Conservation (phyloP, 345 rosid species). For the Stellera chamaejasme region DNA sequence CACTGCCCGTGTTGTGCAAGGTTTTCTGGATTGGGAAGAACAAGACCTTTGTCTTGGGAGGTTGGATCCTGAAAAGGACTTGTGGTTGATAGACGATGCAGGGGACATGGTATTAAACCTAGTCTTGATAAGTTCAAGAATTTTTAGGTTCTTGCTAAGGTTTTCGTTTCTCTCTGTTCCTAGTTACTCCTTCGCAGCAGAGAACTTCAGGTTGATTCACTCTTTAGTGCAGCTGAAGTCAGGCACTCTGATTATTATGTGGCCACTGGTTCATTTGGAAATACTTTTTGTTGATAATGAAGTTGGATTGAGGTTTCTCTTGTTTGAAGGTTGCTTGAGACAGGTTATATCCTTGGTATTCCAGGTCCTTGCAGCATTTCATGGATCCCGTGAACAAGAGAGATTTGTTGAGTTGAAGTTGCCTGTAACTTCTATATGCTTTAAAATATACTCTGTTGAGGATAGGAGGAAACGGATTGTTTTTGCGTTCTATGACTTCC, state of each 20-base stretch:
- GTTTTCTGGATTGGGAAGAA: slow-evolving; percentile 16
- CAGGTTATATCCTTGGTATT: slow-evolving; percentile 53
- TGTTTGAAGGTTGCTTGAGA: slow-evolving; percentile 79
- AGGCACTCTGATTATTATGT: slow-evolving; percentile 42
- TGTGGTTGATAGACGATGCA: slow-evolving; percentile 30
- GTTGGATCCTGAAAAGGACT: slow-evolving; percentile 25
- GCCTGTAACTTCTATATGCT: slow-evolving; percentile 69
- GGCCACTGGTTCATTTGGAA: slow-evolving; percentile 86
- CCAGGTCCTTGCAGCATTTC: slow-evolving; percentile 41
- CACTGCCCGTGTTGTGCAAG: slow-evolving; percentile 18
- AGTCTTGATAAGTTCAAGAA: slow-evolving; percentile 24
- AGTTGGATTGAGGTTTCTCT: slow-evolving; percentile 61
- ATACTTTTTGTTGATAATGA: slow-evolving; percentile 70
- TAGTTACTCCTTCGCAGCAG: slow-evolving; percentile 23
- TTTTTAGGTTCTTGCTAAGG: slow-evolving; percentile 30
- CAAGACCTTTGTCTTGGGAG: slow-evolving; percentile 18
- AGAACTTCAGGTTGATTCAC: slow-evolving; percentile 35
- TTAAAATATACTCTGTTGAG: slow-evolving; percentile 49
- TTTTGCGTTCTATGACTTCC: slow-evolving; percentile 52
- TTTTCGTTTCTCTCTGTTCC: slow-evolving; percentile 27
- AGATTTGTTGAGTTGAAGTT: slow-evolving; percentile 38
- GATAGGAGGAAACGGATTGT: slow-evolving; percentile 49
- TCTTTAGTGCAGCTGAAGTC: slow-evolving; percentile 35
- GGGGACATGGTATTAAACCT: slow-evolving; percentile 29
- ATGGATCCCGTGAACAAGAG: slow-evolving; percentile 36